These are phyloP conservation scores for Schwanniomyces pseudopolymorphus DNA, from an alignment of 805 yeast genomes.

Conservation along the genomic window DNA sequence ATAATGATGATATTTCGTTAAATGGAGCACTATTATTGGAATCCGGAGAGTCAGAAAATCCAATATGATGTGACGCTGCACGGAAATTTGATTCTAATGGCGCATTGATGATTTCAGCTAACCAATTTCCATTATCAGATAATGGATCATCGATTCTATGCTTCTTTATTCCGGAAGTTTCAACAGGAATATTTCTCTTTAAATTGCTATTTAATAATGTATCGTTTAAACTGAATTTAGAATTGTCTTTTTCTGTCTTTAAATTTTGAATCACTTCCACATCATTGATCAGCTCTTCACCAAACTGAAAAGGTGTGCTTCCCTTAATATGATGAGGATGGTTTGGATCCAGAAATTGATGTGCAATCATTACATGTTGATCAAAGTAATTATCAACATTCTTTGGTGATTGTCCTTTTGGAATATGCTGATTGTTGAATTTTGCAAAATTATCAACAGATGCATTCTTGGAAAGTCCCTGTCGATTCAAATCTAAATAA, in stretches of 20 bases:
- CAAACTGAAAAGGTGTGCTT: constrained; percentile 38
- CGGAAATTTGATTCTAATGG: constrained; percentile 59
- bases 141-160: constrained; percentile 4
- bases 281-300: constrained; percentile 21
- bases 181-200: background rate
- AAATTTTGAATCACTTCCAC: constrained; percentile 4
- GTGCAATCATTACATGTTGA: constrained; percentile 15
- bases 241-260: background rate
- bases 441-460: background rate
- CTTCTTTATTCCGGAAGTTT: constrained; percentile 2
- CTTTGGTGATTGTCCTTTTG: constrained; percentile 9
- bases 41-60: constrained; percentile 47
- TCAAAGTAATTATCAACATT: constrained; percentile 15
- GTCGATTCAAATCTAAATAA: constrained; percentile 16
- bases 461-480: background rate
- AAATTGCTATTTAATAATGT: background rate
- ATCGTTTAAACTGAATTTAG: constrained; percentile 1
- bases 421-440: background rate
- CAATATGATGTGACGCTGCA: constrained; percentile 53
- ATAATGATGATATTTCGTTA: constrained; percentile 50
- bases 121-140: constrained; percentile 52
- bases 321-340: constrained; percentile 43
- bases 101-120: constrained; percentile 66
- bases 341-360: constrained; percentile 33
- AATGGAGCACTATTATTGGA: constrained; percentile 9